Base-by-base conservation (phyloP, 2,329 filamentous ascomycete genomes). In the Incumbomyces lentus region DNA sequence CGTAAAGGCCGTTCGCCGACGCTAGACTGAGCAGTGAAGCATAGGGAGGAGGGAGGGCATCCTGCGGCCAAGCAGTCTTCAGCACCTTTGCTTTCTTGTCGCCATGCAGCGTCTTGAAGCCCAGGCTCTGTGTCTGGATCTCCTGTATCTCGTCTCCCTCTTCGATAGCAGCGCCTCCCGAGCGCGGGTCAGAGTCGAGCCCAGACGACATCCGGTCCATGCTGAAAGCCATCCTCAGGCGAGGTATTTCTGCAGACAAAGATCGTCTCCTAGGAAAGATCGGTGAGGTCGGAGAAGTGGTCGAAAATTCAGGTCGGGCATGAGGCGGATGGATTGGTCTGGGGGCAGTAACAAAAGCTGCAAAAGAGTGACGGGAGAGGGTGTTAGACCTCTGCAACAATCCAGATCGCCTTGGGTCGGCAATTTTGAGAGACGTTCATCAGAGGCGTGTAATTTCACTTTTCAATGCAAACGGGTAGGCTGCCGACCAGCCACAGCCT, bases 1-100 rank as follows among this genome's bases (percentile, higher is more conserved):
- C 90, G 46, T 95, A 72, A 17, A 98, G 74, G 34, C 87, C 87
- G 64, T 80, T 82, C 50, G 74, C 78, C 29, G 86, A 82, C 46
- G 90, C 88, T 55, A 96, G 76, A 60, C 83, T 84, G 51, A 98
- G 73, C 32, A 98, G 81, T 2, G 86, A 93, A 11, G 87, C 80
- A 37, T 83, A 87, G 3, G 85, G 72, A 2, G 83, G 72, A 29
- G 92, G 90, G 18, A 85, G 72, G 32, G 76, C 70, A 55, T 81
- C 71, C 50, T 65, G 58, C 34, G 84, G 78, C 89, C 90, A 96
- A 61, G 82, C 72, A 16, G 81, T 74, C 13, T 87, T 86, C 35
- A 96, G 70, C 18, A 84, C 70, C 62, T 82, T 84, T 56, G 96
- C 68, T 66, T 90, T 95, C 34, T 51, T 45, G 59, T 94, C 86